Percentiles rank a stretch among this genome's conserved stretches.
Evolutionary conservation across 441 rosid species (phyloP).

Genomic region (Pelargonium myrrhifolium): DNA sequence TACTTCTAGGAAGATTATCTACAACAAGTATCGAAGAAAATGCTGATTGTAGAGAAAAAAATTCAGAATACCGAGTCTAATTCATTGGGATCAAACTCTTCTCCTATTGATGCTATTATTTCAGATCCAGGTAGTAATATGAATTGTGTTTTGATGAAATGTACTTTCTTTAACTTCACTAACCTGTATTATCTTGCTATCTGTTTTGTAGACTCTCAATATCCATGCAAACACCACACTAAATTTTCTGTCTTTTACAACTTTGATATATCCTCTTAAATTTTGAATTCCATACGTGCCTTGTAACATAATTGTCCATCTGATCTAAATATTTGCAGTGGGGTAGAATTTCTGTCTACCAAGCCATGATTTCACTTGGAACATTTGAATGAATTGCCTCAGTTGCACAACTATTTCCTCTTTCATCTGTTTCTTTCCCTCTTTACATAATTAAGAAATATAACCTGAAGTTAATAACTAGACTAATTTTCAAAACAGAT

Average conservation of each 20-base stretch:
- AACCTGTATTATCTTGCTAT: conserved; percentile 1
- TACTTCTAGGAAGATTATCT: conserved; percentile 2
- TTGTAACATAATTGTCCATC: too few relatives aligned
- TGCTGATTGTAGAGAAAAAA: not conserved
- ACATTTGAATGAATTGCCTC: too few relatives aligned
- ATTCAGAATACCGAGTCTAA: conserved; percentile 2
- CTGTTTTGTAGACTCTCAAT: not conserved
- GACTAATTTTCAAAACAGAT: too few relatives aligned
- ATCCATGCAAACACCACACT: not conserved
- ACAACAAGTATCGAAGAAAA: not conserved
- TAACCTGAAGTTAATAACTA: too few relatives aligned
- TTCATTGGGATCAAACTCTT: not conserved
- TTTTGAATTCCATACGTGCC: too few relatives aligned
- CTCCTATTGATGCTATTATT: not conserved
- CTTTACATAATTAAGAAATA: too few relatives aligned
- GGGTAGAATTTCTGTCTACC: too few relatives aligned
- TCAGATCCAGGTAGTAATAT: not conserved
- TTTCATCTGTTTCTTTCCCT: too few relatives aligned
- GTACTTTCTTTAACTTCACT: not conserved
- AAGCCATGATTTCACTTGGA: too few relatives aligned
- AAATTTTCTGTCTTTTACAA: not conserved
- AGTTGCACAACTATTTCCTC: too few relatives aligned
- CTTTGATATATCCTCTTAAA: not conserved
- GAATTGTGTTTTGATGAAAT: not conserved
- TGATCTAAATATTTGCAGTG: too few relatives aligned